Percentiles rank a stretch among this genome's conserved stretches.
phyloP scores from a whole-genome alignment of 768 basidiomycete species.

The Panaeolus cyanescens region DNA sequence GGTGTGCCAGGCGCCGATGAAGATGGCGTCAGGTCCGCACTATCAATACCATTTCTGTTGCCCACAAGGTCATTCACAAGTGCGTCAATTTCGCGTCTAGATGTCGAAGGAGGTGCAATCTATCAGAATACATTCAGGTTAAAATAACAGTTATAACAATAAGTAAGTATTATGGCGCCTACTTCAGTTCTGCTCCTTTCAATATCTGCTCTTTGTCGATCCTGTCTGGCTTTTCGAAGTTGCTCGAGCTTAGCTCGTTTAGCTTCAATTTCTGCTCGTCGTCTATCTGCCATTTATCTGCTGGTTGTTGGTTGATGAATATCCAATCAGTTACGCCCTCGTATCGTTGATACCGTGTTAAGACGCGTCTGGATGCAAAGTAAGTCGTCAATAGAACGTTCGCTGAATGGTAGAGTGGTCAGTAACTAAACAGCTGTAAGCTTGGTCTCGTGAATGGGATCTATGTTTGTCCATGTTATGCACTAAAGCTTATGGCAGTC shows the following conservation, averaged over 20 bases:
- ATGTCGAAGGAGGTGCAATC: slow-evolving; percentile 33
- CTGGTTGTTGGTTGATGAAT: background rate
- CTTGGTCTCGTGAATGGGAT: background rate
- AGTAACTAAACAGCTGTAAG: background rate
- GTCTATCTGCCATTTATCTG: slow-evolving; percentile 54
- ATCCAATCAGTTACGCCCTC: background rate
- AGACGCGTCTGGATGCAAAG: background rate
- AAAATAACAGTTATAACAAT: no score
- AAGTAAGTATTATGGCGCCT: background rate
- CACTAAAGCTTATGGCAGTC: background rate
- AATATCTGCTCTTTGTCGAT: slow-evolving; percentile 59
- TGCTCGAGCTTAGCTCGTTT: slow-evolving; percentile 89
- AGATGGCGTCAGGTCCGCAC: slow-evolving; percentile 66
- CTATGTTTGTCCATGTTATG: background rate
- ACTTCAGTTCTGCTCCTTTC: slow-evolving; percentile 30
- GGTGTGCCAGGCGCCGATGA: slow-evolving; percentile 78
- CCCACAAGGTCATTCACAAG: slow-evolving; percentile 65
- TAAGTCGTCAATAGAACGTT: background rate
- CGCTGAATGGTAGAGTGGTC: background rate
- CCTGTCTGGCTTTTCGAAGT: slow-evolving; percentile 74
- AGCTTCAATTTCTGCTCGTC: slow-evolving; percentile 87
- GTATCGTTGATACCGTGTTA: background rate
- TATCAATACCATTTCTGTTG: slow-evolving; percentile 49
- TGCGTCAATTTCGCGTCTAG: slow-evolving; percentile 64
- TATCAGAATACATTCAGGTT: background rate